A percentile compares a stretch with the other conserved stretches of the same genome.
Evolutionary conservation across 1,284 basidiomycete genomes (phyloP).

Genomic region (Sporisorium iseilematis-ciliati): DNA sequence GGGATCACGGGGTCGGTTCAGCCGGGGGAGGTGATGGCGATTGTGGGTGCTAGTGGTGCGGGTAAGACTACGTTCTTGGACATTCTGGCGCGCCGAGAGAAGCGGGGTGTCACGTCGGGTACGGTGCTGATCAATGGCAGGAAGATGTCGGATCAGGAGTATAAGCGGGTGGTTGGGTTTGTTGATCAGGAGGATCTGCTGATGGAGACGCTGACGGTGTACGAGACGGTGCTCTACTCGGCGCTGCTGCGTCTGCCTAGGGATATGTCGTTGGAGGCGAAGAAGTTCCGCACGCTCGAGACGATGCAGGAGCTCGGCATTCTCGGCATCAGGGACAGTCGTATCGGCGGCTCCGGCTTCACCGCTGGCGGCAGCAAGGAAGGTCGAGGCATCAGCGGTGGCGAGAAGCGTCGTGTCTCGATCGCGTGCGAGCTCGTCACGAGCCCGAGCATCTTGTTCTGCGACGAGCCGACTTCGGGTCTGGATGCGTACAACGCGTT

Average conservation of each 20-base stretch:
- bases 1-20: constrained; percentile 88
- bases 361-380: constrained; percentile 79
- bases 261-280: constrained; percentile 93
- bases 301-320: constrained; percentile 97
- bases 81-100: constrained; percentile 89
- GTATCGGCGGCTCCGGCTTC: constrained; percentile 80
- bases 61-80: constrained; percentile 97
- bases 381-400: constrained; percentile 74
- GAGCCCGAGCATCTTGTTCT: constrained; percentile 91
- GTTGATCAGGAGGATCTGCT: constrained; percentile 98
- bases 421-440: constrained; percentile 99
- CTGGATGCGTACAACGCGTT: constrained; percentile 90
- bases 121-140: constrained; percentile 87
- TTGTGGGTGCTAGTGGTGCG: constrained; percentile 94
- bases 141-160: constrained; percentile 80
- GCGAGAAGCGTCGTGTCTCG: constrained; percentile 71
- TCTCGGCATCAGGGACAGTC: constrained; percentile 85
- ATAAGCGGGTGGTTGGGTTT: constrained; percentile 88
- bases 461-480: constrained; percentile 95
- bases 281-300: constrained; percentile 92
- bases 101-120: constrained; percentile 82
- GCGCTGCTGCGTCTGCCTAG: constrained; percentile 88
- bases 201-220: constrained; percentile 95
- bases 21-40: constrained; percentile 91
- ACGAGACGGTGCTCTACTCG: constrained; percentile 94